Base-by-base conservation (phyloP, 1,284 basidiomycete genomes). In the Cutaneotrichosporon spelunceum region DNA sequence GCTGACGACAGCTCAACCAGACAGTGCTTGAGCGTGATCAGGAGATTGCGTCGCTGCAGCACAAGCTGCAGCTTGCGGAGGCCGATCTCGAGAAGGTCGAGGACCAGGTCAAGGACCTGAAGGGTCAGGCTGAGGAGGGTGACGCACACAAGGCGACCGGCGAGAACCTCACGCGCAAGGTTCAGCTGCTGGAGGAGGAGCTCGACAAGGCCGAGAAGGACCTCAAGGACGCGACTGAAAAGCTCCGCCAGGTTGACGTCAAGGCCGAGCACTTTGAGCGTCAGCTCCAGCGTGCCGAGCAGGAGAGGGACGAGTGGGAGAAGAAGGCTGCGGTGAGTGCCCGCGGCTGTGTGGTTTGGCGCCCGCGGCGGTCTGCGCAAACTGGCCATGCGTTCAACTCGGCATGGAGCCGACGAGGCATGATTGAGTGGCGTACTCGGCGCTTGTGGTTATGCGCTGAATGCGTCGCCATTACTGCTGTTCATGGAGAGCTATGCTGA, bases 211-310 rank as follows among this genome's bases (percentile, higher is more conserved):
- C 94, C 24, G 96, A 99, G 84, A 95, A 93, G 87, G 95, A 94
- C 77, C 83, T 93, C 68, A 94, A 95, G 81, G 95, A 99, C 76
- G 93, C 92, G 2, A 90, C 91, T 33, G 96, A 98, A 81, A 97
- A 95, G 95, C 84, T 99, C 71, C 86, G 96, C 69, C 93, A 97
- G 78, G 92, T 95, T 61, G 96, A 99, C 78, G 90, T 99, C 81
- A 98, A 98, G 83, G 94, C 96, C 24, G 96, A 99, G 80, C 93
- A 98, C 83, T 96, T 93, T 79, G 95, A 98, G 81, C 87, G 94
- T 59, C 91, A 96, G 76, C 87, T 97, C 24, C 84, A 87, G 69
- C 86, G 90, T 58, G 82, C 86, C 62, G 94, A 98, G 80, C 87
- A 91, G 77, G 96, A 99, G 80, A 87, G 93, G 64, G 94, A 97